These are phyloP conservation scores for Pseudogymnoascus sp. DNA, from an alignment of 2,329 filamentous ascomycete species.

Conservation along the genomic window DNA sequence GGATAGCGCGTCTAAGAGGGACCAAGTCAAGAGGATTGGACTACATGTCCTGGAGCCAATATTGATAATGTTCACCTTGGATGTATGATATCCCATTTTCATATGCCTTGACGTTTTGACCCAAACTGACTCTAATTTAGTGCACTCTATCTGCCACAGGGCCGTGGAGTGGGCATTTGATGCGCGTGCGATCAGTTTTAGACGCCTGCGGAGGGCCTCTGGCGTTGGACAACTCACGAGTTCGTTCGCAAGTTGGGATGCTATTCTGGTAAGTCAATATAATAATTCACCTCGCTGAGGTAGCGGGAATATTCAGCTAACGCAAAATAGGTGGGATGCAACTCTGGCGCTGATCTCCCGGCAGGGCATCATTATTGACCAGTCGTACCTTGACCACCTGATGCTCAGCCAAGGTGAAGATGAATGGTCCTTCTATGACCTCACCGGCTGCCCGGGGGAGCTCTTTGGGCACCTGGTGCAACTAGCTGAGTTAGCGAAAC, in stretches of 20 bases:
- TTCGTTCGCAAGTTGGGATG: conserved; percentile 28
- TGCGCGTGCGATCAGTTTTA: conserved; percentile 21
- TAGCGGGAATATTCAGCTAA: background rate
- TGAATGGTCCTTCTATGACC: conserved; percentile 27
- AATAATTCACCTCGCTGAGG: background rate
- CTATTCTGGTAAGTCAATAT: conserved; percentile 23
- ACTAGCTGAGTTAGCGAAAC: conserved; percentile 26
- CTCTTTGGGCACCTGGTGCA: conserved; percentile 26
- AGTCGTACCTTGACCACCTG: conserved; percentile 20
- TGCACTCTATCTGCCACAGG: conserved; percentile 31
- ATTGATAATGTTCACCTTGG: conserved; percentile 29
- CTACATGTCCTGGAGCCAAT: conserved; percentile 25
- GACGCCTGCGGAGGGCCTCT: conserved; percentile 18
- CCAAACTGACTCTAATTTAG: conserved; percentile 14
- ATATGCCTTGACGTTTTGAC: background rate
- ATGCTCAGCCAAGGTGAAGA: conserved; percentile 19
- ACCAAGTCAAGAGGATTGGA: background rate
- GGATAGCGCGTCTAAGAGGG: conserved; percentile 14
- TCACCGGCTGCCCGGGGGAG: conserved; percentile 29
- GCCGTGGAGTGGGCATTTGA: conserved; percentile 27
- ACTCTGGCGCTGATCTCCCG: conserved; percentile 30
- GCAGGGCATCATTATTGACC: conserved; percentile 23
- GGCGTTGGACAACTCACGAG: conserved; percentile 18
- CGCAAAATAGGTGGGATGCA: conserved; percentile 24
- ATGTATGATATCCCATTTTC: conserved; percentile 21